Base-by-base conservation (phyloP, 805 yeast genomes). In the Kodamaea jinghongensis region DNA sequence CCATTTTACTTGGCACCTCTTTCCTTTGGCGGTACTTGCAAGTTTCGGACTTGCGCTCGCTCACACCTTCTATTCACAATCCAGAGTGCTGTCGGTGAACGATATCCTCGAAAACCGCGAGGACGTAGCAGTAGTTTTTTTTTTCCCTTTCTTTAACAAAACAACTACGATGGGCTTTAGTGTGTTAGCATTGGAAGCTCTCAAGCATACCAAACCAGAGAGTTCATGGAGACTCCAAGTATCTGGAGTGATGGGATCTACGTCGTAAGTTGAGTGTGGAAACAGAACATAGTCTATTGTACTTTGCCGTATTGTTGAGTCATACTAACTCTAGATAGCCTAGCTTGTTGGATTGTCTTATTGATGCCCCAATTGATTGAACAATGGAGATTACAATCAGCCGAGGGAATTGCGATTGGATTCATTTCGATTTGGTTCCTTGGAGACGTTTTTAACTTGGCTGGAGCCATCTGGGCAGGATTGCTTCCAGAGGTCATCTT, bases 301-400 rank as follows among this genome's bases (percentile, higher is more conserved):
- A n/a, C n/a, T n/a, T n/a, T n/a, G n/a, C n/a, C n/a, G n/a, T n/a
- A n/a, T n/a, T n/a, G n/a, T n/a, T n/a, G n/a, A n/a, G n/a, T n/a
- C n/a, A n/a, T 20, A 42, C 43, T 31, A 38, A 36, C 41, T 7
- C n/a, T 14, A 28, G 31, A 36, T 46, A 73, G 80, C 23, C 70
- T 85, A 30, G 88, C 91, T 0, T 82, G 91, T 57, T 86, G 90
- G 89, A 72, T 86, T 9, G 89, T 85, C 10, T 61, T 85, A 29
- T 70, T 85, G 42, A 63, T 86, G 48, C 93, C 95, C 0, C 95
- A 85, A 56, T 70, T 85, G 34, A 73, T 85, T 17, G 95, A 85
- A 56, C 91, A 85, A 61, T 86, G 89, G 89, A 63, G 85, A 39
- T 61, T 79, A 39, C 79, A 85, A 53, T 73, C 80, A 12, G 86